Conservation (phyloP, 2,329 filamentous ascomycete species). For the Cladophialophora carrionii region DNA sequence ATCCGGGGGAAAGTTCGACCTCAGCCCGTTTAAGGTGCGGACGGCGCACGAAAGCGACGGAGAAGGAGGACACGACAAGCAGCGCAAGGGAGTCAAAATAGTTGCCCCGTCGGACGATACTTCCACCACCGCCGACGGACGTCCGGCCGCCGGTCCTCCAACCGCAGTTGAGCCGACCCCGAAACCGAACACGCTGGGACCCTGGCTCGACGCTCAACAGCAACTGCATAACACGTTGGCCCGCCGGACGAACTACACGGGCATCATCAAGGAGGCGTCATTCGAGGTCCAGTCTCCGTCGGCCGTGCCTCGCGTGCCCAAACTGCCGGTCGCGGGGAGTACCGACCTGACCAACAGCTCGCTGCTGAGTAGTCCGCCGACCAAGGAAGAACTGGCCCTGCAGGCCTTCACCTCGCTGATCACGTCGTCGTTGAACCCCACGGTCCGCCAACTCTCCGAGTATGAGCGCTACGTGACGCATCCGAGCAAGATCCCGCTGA, state of each 20-base stretch:
- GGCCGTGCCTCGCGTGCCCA: constrained; percentile 33
- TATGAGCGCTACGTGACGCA: constrained; percentile 89
- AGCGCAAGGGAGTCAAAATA: constrained; percentile 70
- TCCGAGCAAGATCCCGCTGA: constrained; percentile 81
- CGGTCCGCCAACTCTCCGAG: constrained; percentile 77
- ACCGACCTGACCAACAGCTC: constrained; percentile 52
- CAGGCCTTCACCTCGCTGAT: constrained; percentile 69
- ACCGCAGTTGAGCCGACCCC: constrained; percentile 32
- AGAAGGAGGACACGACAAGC: constrained; percentile 53
- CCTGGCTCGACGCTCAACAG: constrained; percentile 43
- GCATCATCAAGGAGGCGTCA: constrained; percentile 62
- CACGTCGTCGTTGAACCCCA: constrained; percentile 80
- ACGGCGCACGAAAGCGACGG: constrained; percentile 60
- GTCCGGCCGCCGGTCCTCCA: constrained; percentile 41
- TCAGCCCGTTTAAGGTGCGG: constrained; percentile 85
- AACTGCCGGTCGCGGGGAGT: constrained; percentile 37
- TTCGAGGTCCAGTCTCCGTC: constrained; percentile 39
- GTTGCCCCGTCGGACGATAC: constrained; percentile 60
- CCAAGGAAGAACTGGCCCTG: constrained; percentile 84
- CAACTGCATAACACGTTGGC: constrained; percentile 40
- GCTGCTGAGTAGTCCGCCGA: constrained; percentile 62
- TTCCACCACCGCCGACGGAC: constrained; percentile 27
- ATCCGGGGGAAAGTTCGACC: constrained; percentile 74
- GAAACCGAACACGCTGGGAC: constrained; percentile 41
- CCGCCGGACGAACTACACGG: constrained; percentile 41